These are phyloP conservation scores for Glycine tomentella DNA, from an alignment of 306 rosid species.

Conservation along the genomic window DNA sequence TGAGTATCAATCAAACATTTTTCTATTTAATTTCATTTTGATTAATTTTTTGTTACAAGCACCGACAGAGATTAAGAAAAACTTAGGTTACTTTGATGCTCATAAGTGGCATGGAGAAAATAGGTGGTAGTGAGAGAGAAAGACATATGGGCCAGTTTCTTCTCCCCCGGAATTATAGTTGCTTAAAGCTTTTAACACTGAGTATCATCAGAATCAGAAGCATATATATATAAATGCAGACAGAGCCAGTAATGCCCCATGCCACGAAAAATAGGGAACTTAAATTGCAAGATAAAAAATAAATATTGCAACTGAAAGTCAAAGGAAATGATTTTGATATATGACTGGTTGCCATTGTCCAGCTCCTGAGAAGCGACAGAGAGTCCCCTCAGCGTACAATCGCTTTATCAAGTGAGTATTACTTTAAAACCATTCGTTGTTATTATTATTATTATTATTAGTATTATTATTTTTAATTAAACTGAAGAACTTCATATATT, in stretches of 20 bases:
- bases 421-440: neutral
- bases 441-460: neutral
- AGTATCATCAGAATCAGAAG: constrained; percentile 36
- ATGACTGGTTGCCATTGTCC: constrained; percentile 51
- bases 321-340: constrained; percentile 53
- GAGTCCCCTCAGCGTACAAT: constrained; percentile 99
- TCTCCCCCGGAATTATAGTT: constrained; percentile 56
- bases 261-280: constrained; percentile 9
- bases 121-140: constrained; percentile 38
- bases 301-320: constrained; percentile 29
- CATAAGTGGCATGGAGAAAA: constrained; percentile 21
- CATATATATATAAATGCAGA: constrained; percentile 23
- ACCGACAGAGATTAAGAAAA: constrained; percentile 19
- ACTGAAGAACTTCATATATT: neutral
- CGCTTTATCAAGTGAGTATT: constrained; percentile 93
- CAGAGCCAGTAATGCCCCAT: constrained; percentile 41
- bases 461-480: too few relatives aligned
- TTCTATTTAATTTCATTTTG: neutral
- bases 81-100: constrained; percentile 7
- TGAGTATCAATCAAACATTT: too few relatives aligned
- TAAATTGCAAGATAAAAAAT: neutral
- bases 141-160: neutral
- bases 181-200: constrained; percentile 34
- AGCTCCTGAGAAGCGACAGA: constrained; percentile 99
- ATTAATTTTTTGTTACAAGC: constrained; percentile 6